Evolutionary conservation across 2,329 filamentous ascomycete species (phyloP), one percentile per base, ranked within the genome.

Genomic region (Neofusicoccum kwambonambiense): DNA sequence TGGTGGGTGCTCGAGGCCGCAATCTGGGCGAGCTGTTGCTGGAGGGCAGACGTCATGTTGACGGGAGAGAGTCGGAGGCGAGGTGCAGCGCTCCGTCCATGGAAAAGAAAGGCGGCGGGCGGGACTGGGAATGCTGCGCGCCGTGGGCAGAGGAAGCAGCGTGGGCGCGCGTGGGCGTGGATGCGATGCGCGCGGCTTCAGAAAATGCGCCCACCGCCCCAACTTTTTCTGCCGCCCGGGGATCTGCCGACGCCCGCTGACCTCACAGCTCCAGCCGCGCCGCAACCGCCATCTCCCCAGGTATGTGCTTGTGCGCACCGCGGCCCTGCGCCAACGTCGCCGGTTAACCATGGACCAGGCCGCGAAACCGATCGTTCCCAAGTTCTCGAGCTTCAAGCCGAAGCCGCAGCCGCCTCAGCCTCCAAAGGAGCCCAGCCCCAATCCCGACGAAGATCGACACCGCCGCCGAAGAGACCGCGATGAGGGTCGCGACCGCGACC

Each of bases 21-120:
- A 75, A 99, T 93, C 76, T 92, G 89, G 83, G 93, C 92, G 82
- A 99, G 84, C 86, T 99, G 96, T 82, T 92, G 89, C 80, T 94
- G 91, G 71, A 99, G 90, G 67, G 93, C 91, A 67, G 93, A 92
- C 72, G 89, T 85, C 92, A 96, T 97, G 65, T 65, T 78, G 73
- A 47, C 47, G 47, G 41, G 61, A 37, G 50, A 31, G 39, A 15
- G 35, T 57, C 22, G 11, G 45, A 39, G 19, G 35, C 62, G 19
- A 17, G 34, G 37, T 17, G 19, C 39, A 47, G 56, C 51, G 54
- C 45, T 62, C 62, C 45, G 67, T 69, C 72, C 74, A 75, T 75
- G 70, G 71, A 67, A 69, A 68, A 51, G 64, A 51, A 52, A 62
- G 47, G 66, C 60, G 66, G n/a, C 13, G n/a, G n/a, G 13, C 34